Base-by-base conservation (phyloP, 2,329 filamentous ascomycete species). In the Onygena corvina region DNA sequence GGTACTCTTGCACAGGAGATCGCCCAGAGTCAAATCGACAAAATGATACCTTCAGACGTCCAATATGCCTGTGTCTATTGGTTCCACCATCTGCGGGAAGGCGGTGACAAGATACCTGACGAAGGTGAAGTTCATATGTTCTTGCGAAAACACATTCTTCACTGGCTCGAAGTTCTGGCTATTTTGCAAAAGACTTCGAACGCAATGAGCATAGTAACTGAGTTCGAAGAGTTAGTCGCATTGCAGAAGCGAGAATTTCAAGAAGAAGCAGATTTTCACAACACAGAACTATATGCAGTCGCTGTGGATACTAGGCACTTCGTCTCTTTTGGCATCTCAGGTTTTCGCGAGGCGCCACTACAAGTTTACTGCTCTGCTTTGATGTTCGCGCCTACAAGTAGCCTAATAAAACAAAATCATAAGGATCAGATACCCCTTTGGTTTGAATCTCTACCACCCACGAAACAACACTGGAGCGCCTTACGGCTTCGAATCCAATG, bases 341-440 rank as follows among this genome's bases (percentile, higher is more conserved):
- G 66, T 25, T 54, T 59, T 30, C 54, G 63, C 30, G 44, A 46
- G 33, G 58, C 59, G 8, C 66, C 66, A 8, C 61, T 69, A 20
- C 63, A 68, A 52, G 38, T 63, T 12, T 67, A 68, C 52, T 57
- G 14, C 20, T 60, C 60, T 7, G 65, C 60, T 3, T 50, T 67
- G 0, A 36, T 62, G 11, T 68, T 67, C 50, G 52, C 55, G 20
- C 64, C 64, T n/a, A n/a, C n/a, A n/a, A n/a, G n/a, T n/a, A n/a
- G n/a, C n/a, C n/a, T n/a, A n/a, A n/a, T n/a, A n/a, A n/a, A n/a
- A n/a, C n/a, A n/a, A n/a, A n/a, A n/a, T n/a, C n/a, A n/a, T n/a
- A n/a, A n/a, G n/a, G n/a, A n/a, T n/a, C n/a, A n/a, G n/a, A n/a
- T n/a, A n/a, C n/a, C n/a, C n/a, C n/a, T n/a, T n/a, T n/a, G n/a